Percentiles rank a stretch among this genome's conserved stretches.
Conservation (phyloP, 768 basidiomycete genomes). For the Amanita pseudoporphyria region DNA sequence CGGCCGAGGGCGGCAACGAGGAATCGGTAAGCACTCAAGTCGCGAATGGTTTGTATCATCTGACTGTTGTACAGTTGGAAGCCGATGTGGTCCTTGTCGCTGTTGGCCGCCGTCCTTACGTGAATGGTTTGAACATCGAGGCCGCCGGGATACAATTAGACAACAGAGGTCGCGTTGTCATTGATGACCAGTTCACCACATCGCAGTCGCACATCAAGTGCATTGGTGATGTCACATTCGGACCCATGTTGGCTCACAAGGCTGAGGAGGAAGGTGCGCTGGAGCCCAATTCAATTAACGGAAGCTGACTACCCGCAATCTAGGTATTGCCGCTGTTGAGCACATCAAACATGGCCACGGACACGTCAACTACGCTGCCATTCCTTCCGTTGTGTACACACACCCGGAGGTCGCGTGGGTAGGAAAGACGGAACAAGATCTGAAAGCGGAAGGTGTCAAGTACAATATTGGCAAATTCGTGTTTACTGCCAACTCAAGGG, state of each 20-base stretch:
- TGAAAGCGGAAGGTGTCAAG: slow-evolving; percentile 80
- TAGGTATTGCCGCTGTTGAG: slow-evolving; percentile 92
- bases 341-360: slow-evolving; percentile 88
- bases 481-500: slow-evolving; percentile 91
- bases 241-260: slow-evolving; percentile 98
- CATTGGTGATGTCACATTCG: slow-evolving; percentile 98
- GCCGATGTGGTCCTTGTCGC: slow-evolving; percentile 94
- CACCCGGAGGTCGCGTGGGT: slow-evolving; percentile 95
- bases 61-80: slow-evolving; percentile 48
- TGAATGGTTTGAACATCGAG: slow-evolving; percentile 79
- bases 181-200: slow-evolving; percentile 94
- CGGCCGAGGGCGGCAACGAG: slow-evolving; percentile 89
- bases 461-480: slow-evolving; percentile 95
- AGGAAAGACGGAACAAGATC: slow-evolving; percentile 93
- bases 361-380: slow-evolving; percentile 93
- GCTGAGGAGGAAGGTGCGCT: slow-evolving; percentile 83
- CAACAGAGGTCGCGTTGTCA: slow-evolving; percentile 82
- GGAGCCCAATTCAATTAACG: neutral
- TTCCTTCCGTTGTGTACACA: slow-evolving; percentile 95
- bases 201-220: slow-evolving; percentile 84
- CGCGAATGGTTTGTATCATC: neutral
- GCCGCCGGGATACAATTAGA: slow-evolving; percentile 89
- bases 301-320: neutral
- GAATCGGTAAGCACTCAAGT: slow-evolving; percentile 48
- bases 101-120: slow-evolving; percentile 90